Evolutionary conservation across 2,329 filamentous ascomycete genomes (phyloP).

Genomic region (Apiospora rasikravindrae): DNA sequence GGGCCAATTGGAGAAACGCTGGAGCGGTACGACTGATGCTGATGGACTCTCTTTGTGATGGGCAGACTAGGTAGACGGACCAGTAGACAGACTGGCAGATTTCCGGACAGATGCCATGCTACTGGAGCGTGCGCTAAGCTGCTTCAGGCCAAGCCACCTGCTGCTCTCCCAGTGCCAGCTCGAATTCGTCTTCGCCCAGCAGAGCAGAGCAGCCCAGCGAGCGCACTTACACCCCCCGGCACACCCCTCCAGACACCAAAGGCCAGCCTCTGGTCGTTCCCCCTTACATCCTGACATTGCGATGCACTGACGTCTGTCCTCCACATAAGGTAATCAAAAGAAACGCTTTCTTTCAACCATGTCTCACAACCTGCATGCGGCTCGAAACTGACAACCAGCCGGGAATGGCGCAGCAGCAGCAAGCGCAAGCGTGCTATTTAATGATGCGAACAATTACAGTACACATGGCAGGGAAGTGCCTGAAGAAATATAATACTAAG

Average conservation of each 20-base stretch:
- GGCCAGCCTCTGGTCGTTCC: too few species aligned
- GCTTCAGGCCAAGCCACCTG: not conserved
- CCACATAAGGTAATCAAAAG: not conserved
- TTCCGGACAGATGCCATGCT: too few species aligned
- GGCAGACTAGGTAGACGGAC: not conserved
- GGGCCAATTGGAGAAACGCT: not conserved
- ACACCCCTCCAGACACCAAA: not conserved
- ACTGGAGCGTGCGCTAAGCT: not conserved
- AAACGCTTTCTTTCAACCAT: not conserved
- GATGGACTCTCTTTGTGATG: not conserved
- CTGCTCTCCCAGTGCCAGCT: not conserved
- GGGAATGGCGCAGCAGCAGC: not conserved
- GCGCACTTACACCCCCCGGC: not conserved
- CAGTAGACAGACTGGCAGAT: too few species aligned
- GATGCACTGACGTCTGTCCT: conserved; percentile 7
- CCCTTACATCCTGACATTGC: not conserved
- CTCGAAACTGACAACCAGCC: not conserved
- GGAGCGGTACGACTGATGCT: not conserved
- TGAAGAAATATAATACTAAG: not conserved
- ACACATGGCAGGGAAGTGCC: not conserved
- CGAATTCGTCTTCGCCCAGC: not conserved
- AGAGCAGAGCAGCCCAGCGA: too few species aligned
- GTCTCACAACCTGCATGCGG: conserved; percentile 8
- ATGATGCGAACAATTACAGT: not conserved
- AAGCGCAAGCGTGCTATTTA: not conserved